Base-by-base conservation (phyloP, 192 early-diverging fungal species). In the Pilobolus umbonatus region DNA sequence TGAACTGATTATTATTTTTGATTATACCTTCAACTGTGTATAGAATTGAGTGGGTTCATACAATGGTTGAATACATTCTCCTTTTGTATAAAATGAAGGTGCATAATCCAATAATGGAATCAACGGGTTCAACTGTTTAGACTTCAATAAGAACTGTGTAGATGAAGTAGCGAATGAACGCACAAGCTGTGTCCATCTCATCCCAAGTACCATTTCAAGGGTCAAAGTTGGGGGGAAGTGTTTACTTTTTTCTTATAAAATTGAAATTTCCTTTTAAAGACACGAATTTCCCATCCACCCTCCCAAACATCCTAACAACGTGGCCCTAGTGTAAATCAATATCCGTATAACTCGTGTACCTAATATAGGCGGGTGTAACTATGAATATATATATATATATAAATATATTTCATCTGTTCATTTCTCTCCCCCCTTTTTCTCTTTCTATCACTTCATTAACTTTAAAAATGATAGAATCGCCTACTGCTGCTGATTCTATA, bases 31-130 rank as follows among this genome's bases (percentile, higher is more conserved):
- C 39, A 82, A 50, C 19, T 76, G 70, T 5, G 43, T 51, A 51
- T 82, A 82, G 39, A 82, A 82, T 21, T 75, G 38, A 21, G 67
- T 47, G 12, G 77, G 77, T 35, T 67, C 57, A 17, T 68, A 64
- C 7, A 79, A 56, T 4, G 77, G 77, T 31, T 57, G 32, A 19
- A 79, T 50, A 42, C 40, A 38, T 0, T 53, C 44, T 34, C 77
- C 77, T 38, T 75, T 65, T 7, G 73, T 52, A 30, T 38, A 62
- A 57, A 79, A 75, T 15, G 40, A 36, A 28, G 67, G 67, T 2
- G 67, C 67, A 39, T 47, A 22, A 7, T 42, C 30, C 29, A 54
- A 38, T 17, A 69, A 35, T n/a, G 59, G 61, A 11, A 53, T 32
- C 17, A 69, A 63, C 6, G 29, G n/a, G 5, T 54, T 54, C 17